phyloP scores from a whole-genome alignment of 345 rosid species.

The Aquilaria yunnanensis region DNA sequence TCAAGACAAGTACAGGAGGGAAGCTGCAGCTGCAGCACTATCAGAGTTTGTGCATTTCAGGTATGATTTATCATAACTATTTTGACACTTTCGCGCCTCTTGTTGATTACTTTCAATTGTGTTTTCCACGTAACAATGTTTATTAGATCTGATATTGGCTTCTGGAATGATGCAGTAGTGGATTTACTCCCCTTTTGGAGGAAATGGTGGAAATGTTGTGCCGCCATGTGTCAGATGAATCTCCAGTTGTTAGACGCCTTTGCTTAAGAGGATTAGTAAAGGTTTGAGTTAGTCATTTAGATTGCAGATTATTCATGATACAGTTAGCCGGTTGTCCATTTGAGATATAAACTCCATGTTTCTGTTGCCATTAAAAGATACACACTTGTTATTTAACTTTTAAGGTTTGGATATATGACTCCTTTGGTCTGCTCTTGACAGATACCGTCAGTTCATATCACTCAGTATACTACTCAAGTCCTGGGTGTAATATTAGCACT shows the following conservation, averaged over 20 bases:
- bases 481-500: slow-evolving; percentile 79
- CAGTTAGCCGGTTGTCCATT: background rate
- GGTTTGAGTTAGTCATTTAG: slow-evolving; percentile 29
- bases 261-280: slow-evolving; percentile 92
- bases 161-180: slow-evolving; percentile 48
- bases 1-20: slow-evolving; percentile 69
- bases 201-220: slow-evolving; percentile 94
- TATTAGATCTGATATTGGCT: background rate
- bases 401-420: background rate
- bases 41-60: slow-evolving; percentile 90
- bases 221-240: slow-evolving; percentile 91
- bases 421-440: slow-evolving; percentile 22
- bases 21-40: slow-evolving; percentile 96
- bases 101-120: too few species aligned
- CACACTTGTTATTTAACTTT: background rate
- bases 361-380: background rate
- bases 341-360: background rate
- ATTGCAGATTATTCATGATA: background rate
- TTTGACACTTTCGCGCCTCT: background rate
- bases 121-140: background rate
- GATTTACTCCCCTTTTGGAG: slow-evolving; percentile 66
- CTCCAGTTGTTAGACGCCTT: slow-evolving; percentile 90
- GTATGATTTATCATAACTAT: slow-evolving; percentile 27
- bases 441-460: slow-evolving; percentile 79
- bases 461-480: slow-evolving; percentile 74